phyloP scores from a whole-genome alignment of 768 basidiomycete species.

The Suillus americanus region DNA sequence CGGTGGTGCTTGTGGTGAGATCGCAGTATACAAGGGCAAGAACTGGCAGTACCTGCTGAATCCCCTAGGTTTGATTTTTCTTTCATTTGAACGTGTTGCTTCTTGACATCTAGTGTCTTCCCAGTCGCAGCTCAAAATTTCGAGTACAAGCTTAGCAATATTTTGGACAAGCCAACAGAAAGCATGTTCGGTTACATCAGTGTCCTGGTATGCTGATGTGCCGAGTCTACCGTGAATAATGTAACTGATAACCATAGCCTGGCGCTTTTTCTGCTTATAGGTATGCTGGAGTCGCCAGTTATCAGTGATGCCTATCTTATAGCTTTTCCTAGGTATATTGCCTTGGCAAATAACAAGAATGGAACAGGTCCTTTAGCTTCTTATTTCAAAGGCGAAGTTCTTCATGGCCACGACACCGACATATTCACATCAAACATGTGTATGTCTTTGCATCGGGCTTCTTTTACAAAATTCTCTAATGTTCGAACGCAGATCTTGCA shows the following conservation, averaged over 20 bases:
- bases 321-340: conserved; percentile 61
- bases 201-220: conserved; percentile 59
- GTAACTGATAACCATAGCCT: conserved; percentile 45
- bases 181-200: conserved; percentile 95
- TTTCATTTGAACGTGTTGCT: background rate
- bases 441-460: conserved; percentile 34
- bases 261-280: conserved; percentile 93
- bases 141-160: conserved; percentile 91
- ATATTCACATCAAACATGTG: conserved; percentile 98
- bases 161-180: conserved; percentile 88
- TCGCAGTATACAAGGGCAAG: conserved; percentile 88
- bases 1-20: conserved; percentile 96
- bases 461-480: conserved; percentile 9
- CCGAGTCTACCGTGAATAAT: conserved; percentile 12
- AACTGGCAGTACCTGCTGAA: conserved; percentile 81
- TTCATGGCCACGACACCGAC: conserved; percentile 82
- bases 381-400: conserved; percentile 94
- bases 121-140: conserved; percentile 93
- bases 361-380: conserved; percentile 90
- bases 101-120: conserved; percentile 4
- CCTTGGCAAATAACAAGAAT: conserved; percentile 78
- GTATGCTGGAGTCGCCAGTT: conserved; percentile 25
- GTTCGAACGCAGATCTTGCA: conserved; percentile 64
- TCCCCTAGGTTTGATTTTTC: conserved; percentile 64
- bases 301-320: background rate